Percentiles rank a stretch among this genome's conserved stretches.
These are phyloP conservation scores for Epichloe sibirici DNA, from an alignment of 2,329 filamentous ascomycete genomes.

Conservation along the genomic window DNA sequence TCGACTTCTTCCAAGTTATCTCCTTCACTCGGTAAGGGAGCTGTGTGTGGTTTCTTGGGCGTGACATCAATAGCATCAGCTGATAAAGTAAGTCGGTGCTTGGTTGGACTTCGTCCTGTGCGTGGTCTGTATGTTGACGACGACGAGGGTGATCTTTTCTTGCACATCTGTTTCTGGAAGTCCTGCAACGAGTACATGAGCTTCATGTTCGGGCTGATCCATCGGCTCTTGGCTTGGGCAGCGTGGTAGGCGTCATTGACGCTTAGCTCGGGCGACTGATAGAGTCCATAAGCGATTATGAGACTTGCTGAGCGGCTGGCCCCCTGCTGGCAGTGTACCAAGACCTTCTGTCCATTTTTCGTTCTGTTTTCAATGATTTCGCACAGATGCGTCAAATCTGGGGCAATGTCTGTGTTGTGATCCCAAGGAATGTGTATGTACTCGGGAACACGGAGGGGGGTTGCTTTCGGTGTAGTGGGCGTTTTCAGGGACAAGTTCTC, in stretches of 20 bases:
- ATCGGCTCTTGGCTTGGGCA: slow-evolving; percentile 68
- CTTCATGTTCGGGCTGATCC: slow-evolving; percentile 89
- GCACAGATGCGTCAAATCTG: slow-evolving; percentile 63
- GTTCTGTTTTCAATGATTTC: slow-evolving; percentile 64
- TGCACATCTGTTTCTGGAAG: slow-evolving; percentile 54
- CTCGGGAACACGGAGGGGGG: slow-evolving; percentile 47
- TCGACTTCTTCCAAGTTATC: slow-evolving; percentile 27
- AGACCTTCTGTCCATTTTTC: slow-evolving; percentile 61
- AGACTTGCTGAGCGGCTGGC: slow-evolving; percentile 76
- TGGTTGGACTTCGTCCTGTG: slow-evolving; percentile 42
- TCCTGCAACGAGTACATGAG: slow-evolving; percentile 82
- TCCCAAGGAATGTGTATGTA: slow-evolving; percentile 85
- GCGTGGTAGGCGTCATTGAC: slow-evolving; percentile 77
- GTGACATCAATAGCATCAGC: slow-evolving; percentile 42
- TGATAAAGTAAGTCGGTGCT: slow-evolving; percentile 48
- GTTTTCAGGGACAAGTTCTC: slow-evolving; percentile 29
- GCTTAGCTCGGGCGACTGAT: slow-evolving; percentile 61
- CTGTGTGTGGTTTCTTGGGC: slow-evolving; percentile 46
- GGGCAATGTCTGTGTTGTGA: slow-evolving; percentile 75
- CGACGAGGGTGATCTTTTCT: slow-evolving; percentile 32
- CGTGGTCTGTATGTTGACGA: slow-evolving; percentile 36
- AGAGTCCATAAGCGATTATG: slow-evolving; percentile 77
- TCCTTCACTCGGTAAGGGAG: slow-evolving; percentile 45
- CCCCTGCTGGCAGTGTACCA: slow-evolving; percentile 78
- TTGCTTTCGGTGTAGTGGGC: slow-evolving; percentile 44